Conservation (phyloP, 139 green algal species). For the Microglena sp. region DNA sequence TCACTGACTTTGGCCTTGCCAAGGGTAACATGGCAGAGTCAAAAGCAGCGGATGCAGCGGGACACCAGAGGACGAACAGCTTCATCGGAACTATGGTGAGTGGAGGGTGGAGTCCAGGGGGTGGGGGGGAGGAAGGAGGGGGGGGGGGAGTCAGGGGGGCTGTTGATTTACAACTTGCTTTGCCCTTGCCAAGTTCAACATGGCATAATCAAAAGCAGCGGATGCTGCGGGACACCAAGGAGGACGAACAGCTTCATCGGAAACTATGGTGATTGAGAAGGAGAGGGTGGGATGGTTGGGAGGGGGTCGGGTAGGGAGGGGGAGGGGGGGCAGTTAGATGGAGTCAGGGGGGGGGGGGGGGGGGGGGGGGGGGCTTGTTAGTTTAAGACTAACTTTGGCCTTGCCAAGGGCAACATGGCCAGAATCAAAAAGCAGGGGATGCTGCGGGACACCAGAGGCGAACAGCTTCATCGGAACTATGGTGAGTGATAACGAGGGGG, state of each 20-base stretch:
- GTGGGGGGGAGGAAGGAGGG: too few species aligned
- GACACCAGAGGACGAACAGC: conserved; percentile 73
- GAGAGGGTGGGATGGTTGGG: too few species aligned
- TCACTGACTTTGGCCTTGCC: conserved; percentile 85
- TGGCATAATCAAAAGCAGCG: conserved; percentile 30
- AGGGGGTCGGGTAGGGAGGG: too few species aligned
- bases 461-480: conserved; percentile 96
- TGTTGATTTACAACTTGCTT: too few species aligned
- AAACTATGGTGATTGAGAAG: conserved; percentile 92
- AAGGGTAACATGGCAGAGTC: conserved; percentile 66
- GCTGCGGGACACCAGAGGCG: conserved; percentile 20
- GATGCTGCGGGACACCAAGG: not conserved
- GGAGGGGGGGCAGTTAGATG: too few species aligned
- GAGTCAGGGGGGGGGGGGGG: too few species aligned
- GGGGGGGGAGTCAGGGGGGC: too few species aligned
- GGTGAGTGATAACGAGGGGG: too few species aligned
- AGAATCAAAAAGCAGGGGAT: conserved; percentile 6
- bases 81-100: conserved; percentile 94
- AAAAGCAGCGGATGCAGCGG: not conserved
- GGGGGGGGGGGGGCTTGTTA: too few species aligned
- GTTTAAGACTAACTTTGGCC: conserved; percentile 84
- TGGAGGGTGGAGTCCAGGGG: too few species aligned
- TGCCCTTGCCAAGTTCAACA: conserved; percentile 74
- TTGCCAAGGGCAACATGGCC: conserved; percentile 79
- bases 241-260: conserved; percentile 89